These are phyloP conservation scores for Cutaneotrichosporon curvatum DNA, from an alignment of 1,284 basidiomycete genomes.

Conservation along the genomic window DNA sequence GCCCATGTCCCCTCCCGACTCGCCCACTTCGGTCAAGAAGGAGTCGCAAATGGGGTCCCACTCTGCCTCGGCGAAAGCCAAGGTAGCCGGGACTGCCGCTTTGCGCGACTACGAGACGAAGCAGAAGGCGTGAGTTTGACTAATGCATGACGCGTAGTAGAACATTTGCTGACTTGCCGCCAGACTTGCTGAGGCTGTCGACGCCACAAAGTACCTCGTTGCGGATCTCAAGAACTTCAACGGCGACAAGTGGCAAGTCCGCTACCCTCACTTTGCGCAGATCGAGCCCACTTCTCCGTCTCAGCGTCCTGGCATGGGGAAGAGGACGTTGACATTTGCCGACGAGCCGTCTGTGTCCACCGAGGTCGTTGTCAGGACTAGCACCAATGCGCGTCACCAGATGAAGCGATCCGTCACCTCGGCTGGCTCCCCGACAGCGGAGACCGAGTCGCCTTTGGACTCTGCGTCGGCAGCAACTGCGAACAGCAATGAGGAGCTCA, in stretches of 20 bases:
- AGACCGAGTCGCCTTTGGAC: conserved; percentile 36
- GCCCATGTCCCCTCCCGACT: conserved; percentile 21
- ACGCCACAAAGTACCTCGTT: conserved; percentile 63
- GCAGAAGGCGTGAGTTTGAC: conserved; percentile 38
- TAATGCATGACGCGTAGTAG: too few species aligned
- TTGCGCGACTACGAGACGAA: conserved; percentile 45
- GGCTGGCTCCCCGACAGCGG: conserved; percentile 9
- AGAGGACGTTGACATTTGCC: conserved; percentile 69
- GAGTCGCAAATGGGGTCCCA: conserved; percentile 39
- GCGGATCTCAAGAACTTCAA: conserved; percentile 71
- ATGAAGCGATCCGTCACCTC: conserved; percentile 41
- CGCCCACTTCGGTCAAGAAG: conserved; percentile 31
- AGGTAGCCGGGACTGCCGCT: conserved; percentile 33
- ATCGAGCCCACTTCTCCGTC: conserved; percentile 49
- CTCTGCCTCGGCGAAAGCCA: conserved; percentile 25
- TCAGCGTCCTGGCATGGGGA: conserved; percentile 38
- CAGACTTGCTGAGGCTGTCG: conserved; percentile 69
- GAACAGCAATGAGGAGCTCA: conserved; percentile 55
- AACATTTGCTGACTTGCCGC: not conserved
- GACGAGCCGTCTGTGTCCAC: conserved; percentile 65
- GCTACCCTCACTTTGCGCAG: conserved; percentile 60
- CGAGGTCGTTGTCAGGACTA: conserved; percentile 55
- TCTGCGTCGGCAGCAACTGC: conserved; percentile 23
- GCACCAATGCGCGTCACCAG: conserved; percentile 51
- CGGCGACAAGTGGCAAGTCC: conserved; percentile 73